These are phyloP conservation scores for Lolium multiflorum DNA, from an alignment of 176 grass and related monocot genomes.

Conservation along the genomic window DNA sequence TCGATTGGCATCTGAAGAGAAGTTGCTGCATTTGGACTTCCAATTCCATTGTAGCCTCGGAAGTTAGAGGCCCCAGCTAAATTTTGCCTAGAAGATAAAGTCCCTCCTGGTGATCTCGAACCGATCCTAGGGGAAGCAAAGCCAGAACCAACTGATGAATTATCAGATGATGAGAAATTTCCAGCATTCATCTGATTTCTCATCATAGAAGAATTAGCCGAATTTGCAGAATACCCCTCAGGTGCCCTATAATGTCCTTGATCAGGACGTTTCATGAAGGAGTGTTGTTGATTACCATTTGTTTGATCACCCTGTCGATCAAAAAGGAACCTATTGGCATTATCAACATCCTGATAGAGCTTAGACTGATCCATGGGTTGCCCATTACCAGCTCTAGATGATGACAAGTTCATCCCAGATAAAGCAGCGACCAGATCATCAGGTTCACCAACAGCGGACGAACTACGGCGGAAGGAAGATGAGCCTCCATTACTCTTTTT, in stretches of 20 bases:
- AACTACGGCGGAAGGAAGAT: conserved; percentile 62
- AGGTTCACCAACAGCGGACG: conserved; percentile 52
- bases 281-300: conserved; percentile 50
- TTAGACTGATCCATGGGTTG: conserved; percentile 55
- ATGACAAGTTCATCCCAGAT: conserved; percentile 70
- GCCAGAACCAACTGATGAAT: conserved; percentile 45
- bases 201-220: conserved; percentile 55
- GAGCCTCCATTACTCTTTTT: conserved; percentile 65
- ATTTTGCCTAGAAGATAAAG: conserved; percentile 56
- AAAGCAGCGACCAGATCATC: conserved; percentile 67
- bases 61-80: conserved; percentile 56
- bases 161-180: conserved; percentile 56
- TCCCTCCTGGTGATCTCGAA: conserved; percentile 59
- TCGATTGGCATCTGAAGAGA: conserved; percentile 59
- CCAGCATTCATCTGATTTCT: conserved; percentile 63
- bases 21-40: conserved; percentile 52
- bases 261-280: conserved; percentile 49
- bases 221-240: conserved; percentile 51
- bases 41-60: conserved; percentile 57
- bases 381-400: conserved; percentile 49
- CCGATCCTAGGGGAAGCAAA: conserved; percentile 58
- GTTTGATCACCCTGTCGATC: conserved; percentile 52
- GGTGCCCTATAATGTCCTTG: conserved; percentile 51
- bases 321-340: conserved; percentile 56
- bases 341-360: conserved; percentile 70